Evolutionary conservation across 2,329 filamentous ascomycete genomes (phyloP).

Genomic region (Aureobasidium sp.): DNA sequence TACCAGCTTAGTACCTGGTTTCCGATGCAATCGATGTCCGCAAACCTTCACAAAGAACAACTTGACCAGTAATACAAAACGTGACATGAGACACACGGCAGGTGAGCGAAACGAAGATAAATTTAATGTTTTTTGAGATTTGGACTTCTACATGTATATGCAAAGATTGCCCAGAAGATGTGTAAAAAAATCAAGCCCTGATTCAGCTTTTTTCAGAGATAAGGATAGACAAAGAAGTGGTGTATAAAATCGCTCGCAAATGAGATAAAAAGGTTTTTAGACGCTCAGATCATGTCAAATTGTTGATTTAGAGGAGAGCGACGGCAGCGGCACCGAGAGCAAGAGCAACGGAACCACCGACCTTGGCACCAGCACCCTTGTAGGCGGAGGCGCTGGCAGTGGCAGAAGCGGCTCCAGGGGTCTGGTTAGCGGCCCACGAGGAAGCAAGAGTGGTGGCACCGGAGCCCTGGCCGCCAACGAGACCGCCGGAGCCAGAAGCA

Average conservation of each 20-base stretch:
- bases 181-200: neutral
- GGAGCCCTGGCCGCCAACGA: neutral
- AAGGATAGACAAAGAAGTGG: conserved; percentile 1
- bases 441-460: conserved; percentile 12
- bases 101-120: neutral
- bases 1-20: no score
- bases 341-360: conserved; percentile 9
- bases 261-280: neutral
- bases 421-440: conserved; percentile 12
- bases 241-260: conserved; percentile 7
- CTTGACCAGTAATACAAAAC: no score
- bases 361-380: conserved; percentile 11
- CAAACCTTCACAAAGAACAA: no score
- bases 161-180: neutral
- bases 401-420: neutral
- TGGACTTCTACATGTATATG: neutral
- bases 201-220: neutral
- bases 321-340: conserved; percentile 10
- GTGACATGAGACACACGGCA: neutral
- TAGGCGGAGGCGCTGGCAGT: neutral
- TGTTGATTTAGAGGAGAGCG: conserved; percentile 11
- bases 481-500: conserved; percentile 4
- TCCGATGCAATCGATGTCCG: no score
- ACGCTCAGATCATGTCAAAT: neutral
- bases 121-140: neutral